Base-by-base conservation (phyloP, 192 early-diverging fungal species). In the Paraglomus occultum region DNA sequence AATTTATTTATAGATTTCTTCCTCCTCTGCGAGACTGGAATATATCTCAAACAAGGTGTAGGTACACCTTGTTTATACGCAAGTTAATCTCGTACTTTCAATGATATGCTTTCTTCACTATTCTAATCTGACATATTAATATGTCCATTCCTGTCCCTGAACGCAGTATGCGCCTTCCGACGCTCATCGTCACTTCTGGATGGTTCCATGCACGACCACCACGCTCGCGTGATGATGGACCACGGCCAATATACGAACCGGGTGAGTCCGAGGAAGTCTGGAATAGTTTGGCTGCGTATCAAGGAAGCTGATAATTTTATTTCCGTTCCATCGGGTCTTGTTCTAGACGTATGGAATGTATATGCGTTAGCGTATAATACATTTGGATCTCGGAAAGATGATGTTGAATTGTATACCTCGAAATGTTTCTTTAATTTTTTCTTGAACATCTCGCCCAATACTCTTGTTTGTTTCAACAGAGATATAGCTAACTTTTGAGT, bases 271-370 rank as follows among this genome's bases (percentile, higher is more conserved):
- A n/a, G n/a, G n/a, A n/a, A n/a, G 48, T 40, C 14, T 9, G 15
- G 47, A 15, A 15, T 55, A 8, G 23, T 23, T 38, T 51, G 50
- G 9, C 4, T 51, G 12, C 6, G 39, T 61, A 17, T 61, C 45
- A 43, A 3, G 11, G n/a, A 44, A 61, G 31, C 31, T 31, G 3
- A 31, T 31, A 31, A 3, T 51, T 31, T 69, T 69, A 12, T 69
- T 69, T 69, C 67, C 8, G 67, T 69, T 15, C 67, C 67, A 46
- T 69, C 67, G 31, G 67, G 52, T 38, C n/a, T 57, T 44, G 55
- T 44, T n/a, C 67, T 39, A 17, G 15, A 14, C 47, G 20, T 14
- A 3, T 31, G 31, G 31, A 31, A 31, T 31, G 31, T 31, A 31
- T 3, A 31, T 3, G 31, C 3, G 3, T 31, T 31, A 31, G 31